Base-by-base conservation (phyloP, 202 grass and related monocot species). In the Bolboschoenoplectus hybrid region DNA sequence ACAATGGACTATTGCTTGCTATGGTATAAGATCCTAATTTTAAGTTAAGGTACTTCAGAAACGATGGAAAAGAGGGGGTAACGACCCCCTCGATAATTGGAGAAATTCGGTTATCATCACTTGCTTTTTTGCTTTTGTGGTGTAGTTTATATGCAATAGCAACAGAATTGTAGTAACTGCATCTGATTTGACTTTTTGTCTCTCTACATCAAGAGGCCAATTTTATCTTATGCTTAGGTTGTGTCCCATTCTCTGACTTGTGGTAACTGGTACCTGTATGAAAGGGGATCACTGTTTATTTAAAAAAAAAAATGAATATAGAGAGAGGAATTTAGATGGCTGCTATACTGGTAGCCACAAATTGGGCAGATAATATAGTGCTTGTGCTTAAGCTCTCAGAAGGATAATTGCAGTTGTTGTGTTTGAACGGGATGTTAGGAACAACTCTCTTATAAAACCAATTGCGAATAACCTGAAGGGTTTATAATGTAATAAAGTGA, bases 111-210 rank as follows among this genome's bases (percentile, higher is more conserved):
- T 81, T 56, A 34, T 7, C 40, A 17, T 49, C 44, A 49, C 38
- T 81, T 81, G n/a, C 7, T 81, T 81, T 58, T 47, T 7, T 66
- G 43, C 43, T 82, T 65, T 82, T 26, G 44, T 80, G 47, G 60
- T 80, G 32, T 34, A 9, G 53, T 80, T 66, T 26, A 7, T 82
- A 44, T 82, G 32, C 32, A 63, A 17, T 7, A 47, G n/a, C 57
- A 82, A 82, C 36, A 44, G 14, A 16, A 10, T 60, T 43, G 6
- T 40, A 43, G 35, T 62, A 43, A 40, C 52, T 81, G 16, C 17
- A 17, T 13, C 44, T 45, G 2, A 49, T 74, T 74, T 68, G 66
- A 61, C 57, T 61, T 19, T 61, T 61, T 61, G 26, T 61, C 19
- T 61, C 6, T 19, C 57, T 19, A 20, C 26, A 61, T 61, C 16